Base-by-base conservation (phyloP, 140 eudicot genomes). In the Erigeron philadelphicus region DNA sequence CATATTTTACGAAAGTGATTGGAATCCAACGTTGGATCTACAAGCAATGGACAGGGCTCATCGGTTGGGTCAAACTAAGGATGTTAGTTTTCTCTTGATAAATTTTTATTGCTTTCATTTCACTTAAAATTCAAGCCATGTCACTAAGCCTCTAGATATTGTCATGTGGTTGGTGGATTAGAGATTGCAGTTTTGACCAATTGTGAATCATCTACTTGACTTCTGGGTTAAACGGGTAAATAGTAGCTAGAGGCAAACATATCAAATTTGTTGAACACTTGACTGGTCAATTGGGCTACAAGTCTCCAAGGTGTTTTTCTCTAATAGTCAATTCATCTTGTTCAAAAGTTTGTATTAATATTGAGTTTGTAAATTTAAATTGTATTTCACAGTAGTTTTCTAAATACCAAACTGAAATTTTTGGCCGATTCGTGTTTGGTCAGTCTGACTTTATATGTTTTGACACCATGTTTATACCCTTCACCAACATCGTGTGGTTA, bases 41-140 rank as follows among this genome's bases (percentile, higher is more conserved):
- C 99, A 94, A 73, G 99, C 99, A 16, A 89, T 89, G 99, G 99
- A 94, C 68, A 83, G 99, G 83, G 99, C 99, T 48, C 99, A 94
- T 72, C 95, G 99, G 57, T 75, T 94, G 73, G 99, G 99, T 61
- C 99, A 94, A 80, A 94, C 97, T 42, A 94, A 90, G 74, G 95
- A 94, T 80, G 99, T 94, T 49, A 82, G 96, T 84, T 62, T 77
- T 64, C 61, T 73, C 77, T 50, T 66, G 46, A 10, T 46, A 5
- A 59, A 11, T 43, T 63, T 47, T 15, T 64, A 11, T 40, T 25
- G 11, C 58, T n/a, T 59, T 16, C 25, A 18, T 31, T 44, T 47
- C 9, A 16, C 53, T 44, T 57, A 17, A 45, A 35, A 11, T 44
- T 74, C 17, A 74, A 31, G 44, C 50, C 49, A 11, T 69, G 41